These are phyloP conservation scores for Annulohypoxylon bovei DNA, from an alignment of 495 filamentous ascomycete species.

Conservation along the genomic window DNA sequence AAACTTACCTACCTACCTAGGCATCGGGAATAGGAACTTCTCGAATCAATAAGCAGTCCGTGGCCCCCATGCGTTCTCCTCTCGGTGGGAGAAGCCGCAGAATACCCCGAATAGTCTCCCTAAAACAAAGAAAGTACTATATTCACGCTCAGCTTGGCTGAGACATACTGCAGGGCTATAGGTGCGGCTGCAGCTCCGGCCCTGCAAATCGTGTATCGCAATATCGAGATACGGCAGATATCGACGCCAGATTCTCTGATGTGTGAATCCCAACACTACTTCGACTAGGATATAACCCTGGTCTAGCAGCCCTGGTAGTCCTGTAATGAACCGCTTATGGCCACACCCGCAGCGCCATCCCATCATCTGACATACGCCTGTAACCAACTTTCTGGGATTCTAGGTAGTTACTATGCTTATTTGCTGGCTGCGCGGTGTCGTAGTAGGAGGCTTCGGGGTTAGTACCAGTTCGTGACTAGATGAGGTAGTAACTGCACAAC, in stretches of 20 bases:
- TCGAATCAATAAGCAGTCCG: conserved; percentile 11
- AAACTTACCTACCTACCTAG: background rate
- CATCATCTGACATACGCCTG: conserved; percentile 6
- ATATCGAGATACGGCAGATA: conserved; percentile 17
- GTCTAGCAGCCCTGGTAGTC: background rate
- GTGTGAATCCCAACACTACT: conserved; percentile 15
- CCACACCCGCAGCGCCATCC: conserved; percentile 5
- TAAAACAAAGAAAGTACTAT: conserved; percentile 1
- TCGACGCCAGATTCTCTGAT: background rate
- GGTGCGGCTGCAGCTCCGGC: background rate
- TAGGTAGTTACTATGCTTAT: background rate
- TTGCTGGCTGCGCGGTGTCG: background rate
- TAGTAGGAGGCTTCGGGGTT: background rate
- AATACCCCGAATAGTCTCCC: background rate
- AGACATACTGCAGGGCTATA: conserved; percentile 18
- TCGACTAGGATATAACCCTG: conserved; percentile 20
- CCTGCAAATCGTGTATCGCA: conserved; percentile 2
- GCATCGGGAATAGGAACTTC: background rate
- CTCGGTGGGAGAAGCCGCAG: background rate
- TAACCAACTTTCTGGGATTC: background rate
- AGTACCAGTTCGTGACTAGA: background rate
- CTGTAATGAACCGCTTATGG: background rate
- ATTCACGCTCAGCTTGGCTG: conserved; percentile 26
- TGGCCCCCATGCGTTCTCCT: conserved; percentile 1
- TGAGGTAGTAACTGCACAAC: conserved; percentile 10